Evolutionary conservation across 78 protist genomes (phyloP).

Genomic region (Cavenderia fasciculata): DNA sequence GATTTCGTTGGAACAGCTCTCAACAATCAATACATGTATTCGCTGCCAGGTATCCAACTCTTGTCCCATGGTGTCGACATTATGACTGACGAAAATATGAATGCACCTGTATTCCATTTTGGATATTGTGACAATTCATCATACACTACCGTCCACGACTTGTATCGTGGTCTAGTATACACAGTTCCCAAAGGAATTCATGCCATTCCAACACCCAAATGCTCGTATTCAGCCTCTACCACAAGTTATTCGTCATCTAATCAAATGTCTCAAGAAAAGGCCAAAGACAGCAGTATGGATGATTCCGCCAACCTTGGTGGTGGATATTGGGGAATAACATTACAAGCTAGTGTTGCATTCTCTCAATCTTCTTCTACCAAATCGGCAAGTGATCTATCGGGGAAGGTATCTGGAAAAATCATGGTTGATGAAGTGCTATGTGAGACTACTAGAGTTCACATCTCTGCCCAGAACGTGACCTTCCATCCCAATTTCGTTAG

Average conservation of each 20-base stretch:
- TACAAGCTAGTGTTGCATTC: background rate
- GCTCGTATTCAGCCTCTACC: background rate
- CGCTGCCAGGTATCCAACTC: background rate
- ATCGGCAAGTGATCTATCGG: background rate
- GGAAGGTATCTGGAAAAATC: background rate
- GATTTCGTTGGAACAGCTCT: background rate
- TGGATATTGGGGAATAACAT: background rate
- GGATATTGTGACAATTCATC: background rate
- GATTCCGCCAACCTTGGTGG: background rate
- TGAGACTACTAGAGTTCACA: background rate
- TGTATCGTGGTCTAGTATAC: background rate
- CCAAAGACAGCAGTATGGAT: background rate
- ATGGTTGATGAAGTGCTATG: background rate
- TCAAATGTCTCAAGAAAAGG: background rate
- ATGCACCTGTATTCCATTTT: background rate
- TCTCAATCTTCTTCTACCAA: background rate
- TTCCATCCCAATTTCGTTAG: background rate
- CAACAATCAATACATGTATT: background rate
- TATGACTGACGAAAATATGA: background rate
- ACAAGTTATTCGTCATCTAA: background rate
- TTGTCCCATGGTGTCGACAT: background rate
- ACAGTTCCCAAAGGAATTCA: background rate
- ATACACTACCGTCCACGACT: background rate
- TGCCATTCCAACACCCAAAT: background rate
- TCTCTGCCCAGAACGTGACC: background rate